phyloP scores from a whole-genome alignment of 768 basidiomycete genomes.

The Crepidotus variabilis region DNA sequence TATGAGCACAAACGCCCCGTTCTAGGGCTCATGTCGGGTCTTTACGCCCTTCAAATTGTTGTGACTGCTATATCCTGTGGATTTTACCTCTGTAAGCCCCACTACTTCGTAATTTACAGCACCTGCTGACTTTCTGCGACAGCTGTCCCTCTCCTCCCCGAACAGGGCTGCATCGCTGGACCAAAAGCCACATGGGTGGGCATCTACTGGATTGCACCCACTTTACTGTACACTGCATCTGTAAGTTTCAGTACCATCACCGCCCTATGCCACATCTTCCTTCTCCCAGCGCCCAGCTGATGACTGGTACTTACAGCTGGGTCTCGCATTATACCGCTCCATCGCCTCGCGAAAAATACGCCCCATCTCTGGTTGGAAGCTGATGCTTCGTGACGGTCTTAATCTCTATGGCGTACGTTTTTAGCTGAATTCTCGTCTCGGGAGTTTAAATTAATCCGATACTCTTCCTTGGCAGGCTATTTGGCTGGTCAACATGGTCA shows the following conservation, averaged over 20 bases:
- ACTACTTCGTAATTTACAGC: slow-evolving; percentile 1
- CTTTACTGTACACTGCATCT: slow-evolving; percentile 67
- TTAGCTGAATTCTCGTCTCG: not conserved
- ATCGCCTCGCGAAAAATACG: slow-evolving; percentile 54
- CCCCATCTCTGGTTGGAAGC: slow-evolving; percentile 67
- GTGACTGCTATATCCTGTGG: slow-evolving; percentile 72
- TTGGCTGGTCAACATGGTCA: slow-evolving; percentile 76
- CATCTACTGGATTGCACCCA: slow-evolving; percentile 81
- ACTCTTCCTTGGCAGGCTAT: slow-evolving; percentile 42
- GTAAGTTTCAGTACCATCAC: slow-evolving; percentile 30
- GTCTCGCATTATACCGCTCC: slow-evolving; percentile 58
- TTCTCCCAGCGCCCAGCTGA: slow-evolving; percentile 8
- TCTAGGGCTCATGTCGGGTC: slow-evolving; percentile 49
- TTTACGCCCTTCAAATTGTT: slow-evolving; percentile 66
- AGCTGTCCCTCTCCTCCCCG: slow-evolving; percentile 68
- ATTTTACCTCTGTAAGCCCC: slow-evolving; percentile 66
- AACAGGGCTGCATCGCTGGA: slow-evolving; percentile 86
- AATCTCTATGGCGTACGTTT: slow-evolving; percentile 72
- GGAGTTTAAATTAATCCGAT: slow-evolving; percentile 5
- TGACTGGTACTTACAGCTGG: slow-evolving; percentile 35
- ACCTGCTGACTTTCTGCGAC: slow-evolving; percentile 5
- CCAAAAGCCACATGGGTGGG: slow-evolving; percentile 80
- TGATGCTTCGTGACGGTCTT: slow-evolving; percentile 87
- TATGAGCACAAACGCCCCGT: slow-evolving; percentile 62
- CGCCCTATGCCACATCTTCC: not conserved